Evolutionary conservation across 2,329 filamentous ascomycete species (phyloP).

Genomic region (Myotisia sp.): DNA sequence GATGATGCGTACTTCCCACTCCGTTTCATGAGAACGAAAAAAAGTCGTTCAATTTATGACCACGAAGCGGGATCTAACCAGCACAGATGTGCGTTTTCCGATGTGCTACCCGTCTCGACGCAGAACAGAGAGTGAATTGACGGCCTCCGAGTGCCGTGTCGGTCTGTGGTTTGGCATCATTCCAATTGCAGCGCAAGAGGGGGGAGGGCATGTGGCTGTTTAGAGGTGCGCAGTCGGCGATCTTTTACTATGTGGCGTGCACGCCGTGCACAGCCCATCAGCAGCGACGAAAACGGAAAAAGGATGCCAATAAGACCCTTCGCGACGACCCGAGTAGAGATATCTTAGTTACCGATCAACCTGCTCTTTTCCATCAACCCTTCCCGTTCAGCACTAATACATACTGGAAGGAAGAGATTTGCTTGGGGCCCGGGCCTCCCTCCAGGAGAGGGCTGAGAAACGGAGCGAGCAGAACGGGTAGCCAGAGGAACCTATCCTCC

Average conservation of each 20-base stretch:
- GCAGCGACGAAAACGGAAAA: slow-evolving; percentile 55
- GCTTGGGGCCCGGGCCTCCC: slow-evolving; percentile 59
- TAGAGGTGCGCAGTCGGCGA: slow-evolving; percentile 35
- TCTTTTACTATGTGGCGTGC: slow-evolving; percentile 37
- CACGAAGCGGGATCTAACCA: too few relatives aligned
- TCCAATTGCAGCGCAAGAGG: too few relatives aligned
- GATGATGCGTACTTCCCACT: too few relatives aligned
- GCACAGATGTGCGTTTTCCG: too few relatives aligned
- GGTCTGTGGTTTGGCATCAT: too few relatives aligned
- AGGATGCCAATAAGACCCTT: slow-evolving; percentile 54
- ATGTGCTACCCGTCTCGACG: too few relatives aligned
- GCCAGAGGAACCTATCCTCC: slow-evolving; percentile 44
- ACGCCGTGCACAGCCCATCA: slow-evolving; percentile 53
- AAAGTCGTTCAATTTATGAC: too few relatives aligned
- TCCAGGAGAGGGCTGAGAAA: slow-evolving; percentile 43
- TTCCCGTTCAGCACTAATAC: slow-evolving; percentile 70
- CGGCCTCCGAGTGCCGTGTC: too few relatives aligned
- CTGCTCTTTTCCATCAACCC: slow-evolving; percentile 62
- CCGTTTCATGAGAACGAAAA: too few relatives aligned
- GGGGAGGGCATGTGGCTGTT: slow-evolving; percentile 40
- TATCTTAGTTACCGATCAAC: slow-evolving; percentile 47
- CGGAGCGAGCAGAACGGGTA: slow-evolving; percentile 45
- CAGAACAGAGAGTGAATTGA: too few relatives aligned
- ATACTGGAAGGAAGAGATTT: slow-evolving; percentile 79
- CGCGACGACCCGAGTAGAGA: slow-evolving; percentile 50